Conservation (phyloP, 306 rosid species). For the Vigna mungo region DNA sequence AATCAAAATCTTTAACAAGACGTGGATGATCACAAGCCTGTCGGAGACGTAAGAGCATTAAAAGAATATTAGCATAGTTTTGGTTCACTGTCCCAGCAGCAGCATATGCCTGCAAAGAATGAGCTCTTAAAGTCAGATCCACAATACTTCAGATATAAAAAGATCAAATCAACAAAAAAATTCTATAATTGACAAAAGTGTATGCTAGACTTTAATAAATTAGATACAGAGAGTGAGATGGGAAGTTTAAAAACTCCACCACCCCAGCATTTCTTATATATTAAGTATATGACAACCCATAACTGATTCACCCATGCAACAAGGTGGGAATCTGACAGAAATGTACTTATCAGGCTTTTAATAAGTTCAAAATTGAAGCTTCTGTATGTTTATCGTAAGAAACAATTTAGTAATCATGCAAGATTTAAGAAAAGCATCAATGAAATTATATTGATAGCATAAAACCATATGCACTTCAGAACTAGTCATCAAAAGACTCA, state of each 20-base stretch:
- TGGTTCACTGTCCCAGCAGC: constrained; percentile 99
- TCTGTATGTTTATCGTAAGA: neutral
- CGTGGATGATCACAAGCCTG: constrained; percentile 98
- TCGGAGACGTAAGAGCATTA: constrained; percentile 97
- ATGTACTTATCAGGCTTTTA: constrained; percentile 3
- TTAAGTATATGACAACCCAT: constrained; percentile 9
- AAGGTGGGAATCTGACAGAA: constrained; percentile 3
- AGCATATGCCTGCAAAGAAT: constrained; percentile 88
- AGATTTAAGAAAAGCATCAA: neutral
- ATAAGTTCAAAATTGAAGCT: constrained; percentile 11
- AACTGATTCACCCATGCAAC: neutral
- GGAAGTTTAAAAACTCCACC: constrained; percentile 3
- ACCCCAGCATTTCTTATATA: constrained; percentile 2
- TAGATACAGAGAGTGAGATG: neutral
- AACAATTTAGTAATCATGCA: constrained; percentile 18
- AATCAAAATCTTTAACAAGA: constrained; percentile 81
- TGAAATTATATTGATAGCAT: neutral
- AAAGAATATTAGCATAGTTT: constrained; percentile 95
- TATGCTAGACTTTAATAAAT: constrained; percentile 17
- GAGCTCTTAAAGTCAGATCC: constrained; percentile 41
- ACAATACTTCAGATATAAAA: constrained; percentile 27
- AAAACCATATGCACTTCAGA: neutral
- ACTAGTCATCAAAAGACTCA: neutral
- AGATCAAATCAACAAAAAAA: constrained; percentile 17
- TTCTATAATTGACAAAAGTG: constrained; percentile 6